A percentile compares a stretch with the other conserved stretches of the same genome.
phyloP scores from a whole-genome alignment of 306 rosid species.

The Prunus padus region DNA sequence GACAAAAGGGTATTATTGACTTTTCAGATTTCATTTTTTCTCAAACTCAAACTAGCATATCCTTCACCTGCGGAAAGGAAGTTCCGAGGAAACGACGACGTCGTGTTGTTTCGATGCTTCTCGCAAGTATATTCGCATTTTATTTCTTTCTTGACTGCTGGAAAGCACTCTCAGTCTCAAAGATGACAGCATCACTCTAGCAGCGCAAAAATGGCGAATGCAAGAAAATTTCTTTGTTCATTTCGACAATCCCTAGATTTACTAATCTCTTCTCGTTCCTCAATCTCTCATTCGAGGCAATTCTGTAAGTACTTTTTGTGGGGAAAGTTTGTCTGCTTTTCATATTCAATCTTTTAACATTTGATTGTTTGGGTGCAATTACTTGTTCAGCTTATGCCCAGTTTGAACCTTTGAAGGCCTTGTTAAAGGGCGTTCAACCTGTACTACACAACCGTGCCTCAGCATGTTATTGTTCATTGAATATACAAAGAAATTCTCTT shows the following conservation, averaged over 20 bases:
- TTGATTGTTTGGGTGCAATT: constrained; percentile 2
- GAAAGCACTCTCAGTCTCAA: not conserved
- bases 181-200: not conserved
- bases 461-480: constrained; percentile 17
- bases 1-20: too few species aligned
- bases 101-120: too few species aligned
- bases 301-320: constrained; percentile 23
- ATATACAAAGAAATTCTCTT: constrained; percentile 22
- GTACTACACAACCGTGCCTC: constrained; percentile 30
- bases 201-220: constrained; percentile 25
- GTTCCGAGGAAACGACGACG: too few species aligned
- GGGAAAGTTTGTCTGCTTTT: not conserved
- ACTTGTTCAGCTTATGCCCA: constrained; percentile 33
- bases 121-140: too few species aligned
- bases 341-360: not conserved
- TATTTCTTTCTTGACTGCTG: too few species aligned
- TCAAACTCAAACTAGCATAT: too few species aligned
- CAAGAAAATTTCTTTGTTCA: constrained; percentile 30
- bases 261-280: constrained; percentile 18
- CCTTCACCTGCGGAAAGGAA: too few species aligned
- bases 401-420: constrained; percentile 24
- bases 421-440: constrained; percentile 25
- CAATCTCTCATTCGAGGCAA: constrained; percentile 23
- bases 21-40: too few species aligned
- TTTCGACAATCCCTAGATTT: constrained; percentile 22